phyloP scores from a whole-genome alignment of 129 eudicot species.

The Helianthus tuberosus region DNA sequence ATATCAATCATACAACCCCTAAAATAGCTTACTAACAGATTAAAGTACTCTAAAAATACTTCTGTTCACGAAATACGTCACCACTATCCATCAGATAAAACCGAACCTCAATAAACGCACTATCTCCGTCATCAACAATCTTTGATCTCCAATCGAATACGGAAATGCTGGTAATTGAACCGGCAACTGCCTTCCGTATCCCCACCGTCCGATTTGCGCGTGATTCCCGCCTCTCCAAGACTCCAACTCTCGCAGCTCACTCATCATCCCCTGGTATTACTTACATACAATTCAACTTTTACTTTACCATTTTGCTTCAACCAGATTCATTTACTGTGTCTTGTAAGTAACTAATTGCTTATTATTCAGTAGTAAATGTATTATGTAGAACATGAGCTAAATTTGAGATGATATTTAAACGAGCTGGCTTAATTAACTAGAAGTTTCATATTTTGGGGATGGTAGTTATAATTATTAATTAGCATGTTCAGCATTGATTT shows the following conservation, averaged over 20 bases:
- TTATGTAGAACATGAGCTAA: neutral
- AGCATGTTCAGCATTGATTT: constrained; percentile 14
- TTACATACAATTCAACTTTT: constrained; percentile 7
- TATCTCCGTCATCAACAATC: constrained; percentile 22
- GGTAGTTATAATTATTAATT: neutral
- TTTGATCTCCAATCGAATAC: constrained; percentile 28
- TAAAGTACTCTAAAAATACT: neutral
- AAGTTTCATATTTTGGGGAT: constrained; percentile 9
- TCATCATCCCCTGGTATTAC: constrained; percentile 54
- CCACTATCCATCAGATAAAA: too few relatives aligned
- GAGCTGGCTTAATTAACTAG: constrained; percentile 6
- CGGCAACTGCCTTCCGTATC: constrained; percentile 59
- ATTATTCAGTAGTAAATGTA: constrained; percentile 16
- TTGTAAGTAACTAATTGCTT: constrained; percentile 1
- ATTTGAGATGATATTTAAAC: neutral
- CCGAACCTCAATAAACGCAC: constrained; percentile 28
- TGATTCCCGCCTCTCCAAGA: constrained; percentile 46
- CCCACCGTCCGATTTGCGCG: constrained; percentile 44
- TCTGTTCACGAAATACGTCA: neutral
- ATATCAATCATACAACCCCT: neutral
- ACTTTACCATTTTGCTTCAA: constrained; percentile 8
- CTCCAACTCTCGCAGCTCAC: constrained; percentile 50
- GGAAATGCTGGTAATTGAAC: constrained; percentile 69
- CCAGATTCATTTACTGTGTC: neutral
- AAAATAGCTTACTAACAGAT: neutral